A percentile compares a stretch with the other conserved stretches of the same genome.
These are phyloP conservation scores for Plasmodium adleri DNA, from an alignment of 169 alveolate genomes.

Conservation along the genomic window DNA sequence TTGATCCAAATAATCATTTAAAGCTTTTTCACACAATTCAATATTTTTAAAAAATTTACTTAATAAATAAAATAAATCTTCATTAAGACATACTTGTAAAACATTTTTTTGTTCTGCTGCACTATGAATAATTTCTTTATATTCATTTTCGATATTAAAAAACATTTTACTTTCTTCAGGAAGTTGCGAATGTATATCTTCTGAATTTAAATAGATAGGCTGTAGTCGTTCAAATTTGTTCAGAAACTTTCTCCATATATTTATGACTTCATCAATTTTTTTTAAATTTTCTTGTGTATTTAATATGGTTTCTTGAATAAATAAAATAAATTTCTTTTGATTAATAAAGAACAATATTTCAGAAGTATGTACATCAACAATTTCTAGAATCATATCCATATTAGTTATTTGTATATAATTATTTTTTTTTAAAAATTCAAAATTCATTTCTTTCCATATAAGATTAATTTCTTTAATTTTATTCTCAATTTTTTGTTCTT, in stretches of 20 bases:
- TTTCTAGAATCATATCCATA: constrained; percentile 92
- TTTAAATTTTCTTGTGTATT: constrained; percentile 90
- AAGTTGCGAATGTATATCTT: constrained; percentile 95
- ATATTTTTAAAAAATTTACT: constrained; percentile 90
- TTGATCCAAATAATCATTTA: constrained; percentile 95
- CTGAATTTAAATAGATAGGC: constrained; percentile 96
- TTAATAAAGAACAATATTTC: constrained; percentile 83
- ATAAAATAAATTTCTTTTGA: constrained; percentile 92
- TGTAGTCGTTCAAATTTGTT: constrained; percentile 95
- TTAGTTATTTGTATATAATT: constrained; percentile 91
- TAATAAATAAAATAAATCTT: constrained; percentile 92
- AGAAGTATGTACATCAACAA: constrained; percentile 85
- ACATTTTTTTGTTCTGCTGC: constrained; percentile 93
- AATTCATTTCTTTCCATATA: constrained; percentile 92
- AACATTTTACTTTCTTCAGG: constrained; percentile 96
- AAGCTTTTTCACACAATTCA: constrained; percentile 95
- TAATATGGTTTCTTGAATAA: constrained; percentile 90
- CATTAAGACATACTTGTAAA: constrained; percentile 93
- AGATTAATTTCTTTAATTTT: constrained; percentile 91
- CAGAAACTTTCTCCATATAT: constrained; percentile 95
- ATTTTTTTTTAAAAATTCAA: constrained; percentile 91
- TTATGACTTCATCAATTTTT: constrained; percentile 93
- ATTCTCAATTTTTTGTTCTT: constrained; percentile 95
- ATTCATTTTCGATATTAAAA: constrained; percentile 93
- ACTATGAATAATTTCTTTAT: constrained; percentile 95